Evolutionary conservation across 768 basidiomycete species (phyloP).

Genomic region (Brasilioporus rufonigricans): DNA sequence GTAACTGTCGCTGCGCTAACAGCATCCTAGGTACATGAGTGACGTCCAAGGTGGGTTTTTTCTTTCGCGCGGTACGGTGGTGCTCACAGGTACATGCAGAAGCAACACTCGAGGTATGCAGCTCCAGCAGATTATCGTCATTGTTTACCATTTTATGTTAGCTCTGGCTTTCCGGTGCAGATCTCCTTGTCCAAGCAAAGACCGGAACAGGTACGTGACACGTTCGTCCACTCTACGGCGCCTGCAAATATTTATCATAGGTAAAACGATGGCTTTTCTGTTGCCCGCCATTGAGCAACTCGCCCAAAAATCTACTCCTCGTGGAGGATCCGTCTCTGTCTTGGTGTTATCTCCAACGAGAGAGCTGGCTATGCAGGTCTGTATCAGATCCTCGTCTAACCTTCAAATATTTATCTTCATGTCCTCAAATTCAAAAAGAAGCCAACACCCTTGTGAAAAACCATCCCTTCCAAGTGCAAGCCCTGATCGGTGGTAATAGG

Average conservation of each 20-base stretch:
- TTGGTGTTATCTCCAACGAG: conserved; percentile 72
- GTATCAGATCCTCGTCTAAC: conserved; percentile 22
- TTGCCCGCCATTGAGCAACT: conserved; percentile 73
- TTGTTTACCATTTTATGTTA: conserved; percentile 15
- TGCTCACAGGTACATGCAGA: conserved; percentile 21
- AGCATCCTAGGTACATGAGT: conserved; percentile 38
- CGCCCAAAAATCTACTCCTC: conserved; percentile 41
- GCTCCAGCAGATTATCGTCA: background rate
- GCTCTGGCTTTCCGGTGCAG: conserved; percentile 41
- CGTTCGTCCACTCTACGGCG: background rate
- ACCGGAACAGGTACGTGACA: conserved; percentile 56
- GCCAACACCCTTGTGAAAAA: conserved; percentile 46
- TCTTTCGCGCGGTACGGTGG: background rate
- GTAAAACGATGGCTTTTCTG: conserved; percentile 74
- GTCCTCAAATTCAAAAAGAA: conserved; percentile 56
- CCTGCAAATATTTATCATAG: conserved; percentile 20
- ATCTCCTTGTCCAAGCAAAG: conserved; percentile 52
- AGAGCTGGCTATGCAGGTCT: conserved; percentile 70
- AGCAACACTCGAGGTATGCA: conserved; percentile 39
- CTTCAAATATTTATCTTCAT: conserved; percentile 10
- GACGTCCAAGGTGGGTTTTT: conserved; percentile 43
- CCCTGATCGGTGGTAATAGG: conserved; percentile 58
- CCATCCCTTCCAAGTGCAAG: conserved; percentile 41
- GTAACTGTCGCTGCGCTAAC: conserved; percentile 19
- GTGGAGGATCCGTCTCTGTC: conserved; percentile 44